Evolutionary conservation across 768 basidiomycete genomes (phyloP).

Genomic region (Chlorophyllum brunneum): DNA sequence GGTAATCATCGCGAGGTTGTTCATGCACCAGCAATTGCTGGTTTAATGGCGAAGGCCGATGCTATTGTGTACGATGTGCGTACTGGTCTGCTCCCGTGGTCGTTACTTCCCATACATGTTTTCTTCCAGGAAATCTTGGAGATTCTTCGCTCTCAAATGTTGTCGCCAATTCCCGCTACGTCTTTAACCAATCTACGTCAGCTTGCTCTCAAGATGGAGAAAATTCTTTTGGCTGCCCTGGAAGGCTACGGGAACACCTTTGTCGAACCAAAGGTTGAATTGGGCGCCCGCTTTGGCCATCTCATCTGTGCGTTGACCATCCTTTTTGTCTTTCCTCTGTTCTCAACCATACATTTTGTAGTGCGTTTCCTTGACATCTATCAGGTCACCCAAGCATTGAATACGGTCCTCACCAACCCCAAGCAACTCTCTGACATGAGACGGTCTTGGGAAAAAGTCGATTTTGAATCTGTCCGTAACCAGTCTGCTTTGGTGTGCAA

Average conservation of each 20-base stretch:
- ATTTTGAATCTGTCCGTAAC: conserved; percentile 88
- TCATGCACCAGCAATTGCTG: conserved; percentile 84
- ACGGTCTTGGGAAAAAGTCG: conserved; percentile 82
- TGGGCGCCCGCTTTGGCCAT: conserved; percentile 88
- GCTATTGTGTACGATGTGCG: conserved; percentile 88
- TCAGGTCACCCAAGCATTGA: conserved; percentile 86
- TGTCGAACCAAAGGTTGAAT: conserved; percentile 87
- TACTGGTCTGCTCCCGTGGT: conserved; percentile 16
- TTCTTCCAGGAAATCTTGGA: conserved; percentile 79
- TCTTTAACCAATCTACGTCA: conserved; percentile 72
- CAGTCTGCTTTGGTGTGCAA: conserved; percentile 93
- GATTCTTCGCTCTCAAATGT: conserved; percentile 78
- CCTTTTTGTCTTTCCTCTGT: conserved; percentile 12
- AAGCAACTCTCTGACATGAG: conserved; percentile 86
- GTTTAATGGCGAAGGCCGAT: conserved; percentile 86
- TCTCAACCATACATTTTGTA: conserved; percentile 25
- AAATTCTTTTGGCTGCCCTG: conserved; percentile 75
- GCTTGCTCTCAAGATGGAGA: conserved; percentile 89
- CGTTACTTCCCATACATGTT: conserved; percentile 14
- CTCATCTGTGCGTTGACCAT: conserved; percentile 65
- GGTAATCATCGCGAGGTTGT: conserved; percentile 83
- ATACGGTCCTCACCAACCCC: conserved; percentile 83
- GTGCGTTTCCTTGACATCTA: conserved; percentile 91
- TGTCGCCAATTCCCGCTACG: conserved; percentile 66
- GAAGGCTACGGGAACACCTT: conserved; percentile 85